Evolutionary conservation across 169 alveolate species (phyloP).

Genomic region (Plasmodium gallinaceum): DNA sequence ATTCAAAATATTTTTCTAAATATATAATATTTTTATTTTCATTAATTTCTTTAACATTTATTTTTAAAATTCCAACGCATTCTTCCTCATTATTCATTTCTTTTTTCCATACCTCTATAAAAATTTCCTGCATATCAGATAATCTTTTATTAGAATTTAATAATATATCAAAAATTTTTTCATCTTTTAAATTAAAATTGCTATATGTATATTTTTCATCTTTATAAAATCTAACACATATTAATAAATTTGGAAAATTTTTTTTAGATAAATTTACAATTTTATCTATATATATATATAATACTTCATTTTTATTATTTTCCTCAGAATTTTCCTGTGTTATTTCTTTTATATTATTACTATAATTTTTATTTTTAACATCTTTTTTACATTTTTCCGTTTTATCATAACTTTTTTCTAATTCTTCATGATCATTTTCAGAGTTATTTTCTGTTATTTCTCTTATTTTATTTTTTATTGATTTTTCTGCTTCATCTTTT

Average conservation of each 20-base stretch:
- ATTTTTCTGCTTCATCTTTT: no score
- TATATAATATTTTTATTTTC: constrained; percentile 37
- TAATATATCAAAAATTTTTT: constrained; percentile 18
- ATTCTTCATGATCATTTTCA: neutral
- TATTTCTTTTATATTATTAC: neutral
- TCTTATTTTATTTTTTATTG: no score
- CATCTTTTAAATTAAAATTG: constrained; percentile 18
- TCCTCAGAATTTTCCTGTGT: neutral
- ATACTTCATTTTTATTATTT: neutral
- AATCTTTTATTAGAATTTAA: constrained; percentile 24
- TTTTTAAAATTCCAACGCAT: constrained; percentile 46
- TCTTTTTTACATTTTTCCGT: no score
- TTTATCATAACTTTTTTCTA: neutral
- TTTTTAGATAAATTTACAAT: constrained; percentile 40
- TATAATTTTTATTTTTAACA: no score
- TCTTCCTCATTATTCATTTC: constrained; percentile 3
- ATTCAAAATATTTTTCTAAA: constrained; percentile 52
- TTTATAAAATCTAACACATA: constrained; percentile 39
- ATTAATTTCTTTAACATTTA: constrained; percentile 24
- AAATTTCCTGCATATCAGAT: constrained; percentile 13
- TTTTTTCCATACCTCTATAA: constrained; percentile 42
- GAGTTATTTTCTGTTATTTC: no score
- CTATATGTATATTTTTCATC: constrained; percentile 51
- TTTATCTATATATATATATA: constrained; percentile 37
- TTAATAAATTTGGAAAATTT: constrained; percentile 13